phyloP scores from a whole-genome alignment of 345 rosid genomes.

The Populus tremula region DNA sequence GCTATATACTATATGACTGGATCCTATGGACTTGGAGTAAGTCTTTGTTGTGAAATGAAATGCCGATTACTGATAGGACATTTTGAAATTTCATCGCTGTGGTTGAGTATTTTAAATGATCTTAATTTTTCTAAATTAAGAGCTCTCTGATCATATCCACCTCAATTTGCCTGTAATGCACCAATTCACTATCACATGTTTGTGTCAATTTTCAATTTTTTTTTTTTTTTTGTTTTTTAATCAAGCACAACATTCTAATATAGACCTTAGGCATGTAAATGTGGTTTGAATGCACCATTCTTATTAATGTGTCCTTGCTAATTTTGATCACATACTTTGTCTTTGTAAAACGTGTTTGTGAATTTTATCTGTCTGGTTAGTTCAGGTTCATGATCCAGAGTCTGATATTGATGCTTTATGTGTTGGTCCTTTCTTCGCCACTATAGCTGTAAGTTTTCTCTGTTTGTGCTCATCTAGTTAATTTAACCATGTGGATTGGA shows the following conservation, averaged over 20 bases:
- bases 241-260: no score
- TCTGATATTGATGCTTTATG: slow-evolving; percentile 62
- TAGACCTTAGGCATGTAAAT: no score
- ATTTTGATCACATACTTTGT: background rate
- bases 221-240: no score
- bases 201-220: no score
- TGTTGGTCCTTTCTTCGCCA: slow-evolving; percentile 51
- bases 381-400: slow-evolving; percentile 55
- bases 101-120: background rate
- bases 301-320: background rate
- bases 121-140: no score
- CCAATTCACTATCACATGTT: no score
- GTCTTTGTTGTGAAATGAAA: background rate
- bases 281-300: background rate
- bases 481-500: background rate
- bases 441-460: slow-evolving; percentile 42
- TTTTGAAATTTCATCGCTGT: background rate
- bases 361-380: background rate
- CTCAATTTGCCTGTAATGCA: background rate
- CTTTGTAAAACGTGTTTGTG: no score
- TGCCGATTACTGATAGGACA: no score
- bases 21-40: slow-evolving; percentile 61
- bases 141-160: background rate
- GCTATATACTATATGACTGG: slow-evolving; percentile 59
- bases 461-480: background rate